A percentile compares a stretch with the other conserved stretches of the same genome.
These are phyloP conservation scores for Lasiodiplodia gonubiensis DNA, from an alignment of 2,329 filamentous ascomycete species.

Conservation along the genomic window DNA sequence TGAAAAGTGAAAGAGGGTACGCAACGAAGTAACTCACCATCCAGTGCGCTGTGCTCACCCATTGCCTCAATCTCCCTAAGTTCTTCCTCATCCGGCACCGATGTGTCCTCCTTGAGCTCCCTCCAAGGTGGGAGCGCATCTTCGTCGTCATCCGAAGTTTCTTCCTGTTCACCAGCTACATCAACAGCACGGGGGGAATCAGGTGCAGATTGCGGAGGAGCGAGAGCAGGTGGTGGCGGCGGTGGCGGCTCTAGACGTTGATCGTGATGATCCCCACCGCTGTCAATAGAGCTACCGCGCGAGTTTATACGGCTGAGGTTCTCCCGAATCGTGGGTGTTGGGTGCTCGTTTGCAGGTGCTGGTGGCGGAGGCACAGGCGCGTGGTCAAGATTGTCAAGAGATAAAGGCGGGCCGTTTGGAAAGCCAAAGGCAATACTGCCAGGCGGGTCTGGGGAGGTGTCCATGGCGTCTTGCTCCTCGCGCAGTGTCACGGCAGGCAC, in stretches of 20 bases:
- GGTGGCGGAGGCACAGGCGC: constrained; percentile 31
- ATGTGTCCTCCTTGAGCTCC: constrained; percentile 62
- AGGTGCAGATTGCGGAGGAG: constrained; percentile 4
- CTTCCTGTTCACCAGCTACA: constrained; percentile 18
- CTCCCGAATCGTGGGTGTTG: constrained; percentile 19
- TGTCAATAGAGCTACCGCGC: constrained; percentile 26
- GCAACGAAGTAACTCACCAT: constrained; percentile 49
- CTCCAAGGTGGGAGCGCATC: constrained; percentile 53
- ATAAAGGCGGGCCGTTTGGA: constrained; percentile 34
- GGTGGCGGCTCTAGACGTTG: constrained; percentile 18
- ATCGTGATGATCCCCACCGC: neutral
- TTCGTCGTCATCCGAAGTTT: constrained; percentile 45
- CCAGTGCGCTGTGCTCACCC: constrained; percentile 60
- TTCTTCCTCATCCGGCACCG: constrained; percentile 62
- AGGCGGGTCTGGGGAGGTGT: constrained; percentile 43
- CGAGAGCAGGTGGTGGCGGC: constrained; percentile 11
- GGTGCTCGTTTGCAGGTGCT: constrained; percentile 31
- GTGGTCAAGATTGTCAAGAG: constrained; percentile 24
- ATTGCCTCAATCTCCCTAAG: constrained; percentile 61
- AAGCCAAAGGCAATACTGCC: constrained; percentile 13
- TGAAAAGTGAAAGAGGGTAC: neutral
- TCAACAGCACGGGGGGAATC: constrained; percentile 10
- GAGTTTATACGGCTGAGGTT: constrained; percentile 28
- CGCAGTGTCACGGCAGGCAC: constrained; percentile 10
- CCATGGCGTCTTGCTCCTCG: constrained; percentile 46